Evolutionary conservation across 202 grass and related monocot genomes (phyloP).

Genomic region (Musa balbisiana): DNA sequence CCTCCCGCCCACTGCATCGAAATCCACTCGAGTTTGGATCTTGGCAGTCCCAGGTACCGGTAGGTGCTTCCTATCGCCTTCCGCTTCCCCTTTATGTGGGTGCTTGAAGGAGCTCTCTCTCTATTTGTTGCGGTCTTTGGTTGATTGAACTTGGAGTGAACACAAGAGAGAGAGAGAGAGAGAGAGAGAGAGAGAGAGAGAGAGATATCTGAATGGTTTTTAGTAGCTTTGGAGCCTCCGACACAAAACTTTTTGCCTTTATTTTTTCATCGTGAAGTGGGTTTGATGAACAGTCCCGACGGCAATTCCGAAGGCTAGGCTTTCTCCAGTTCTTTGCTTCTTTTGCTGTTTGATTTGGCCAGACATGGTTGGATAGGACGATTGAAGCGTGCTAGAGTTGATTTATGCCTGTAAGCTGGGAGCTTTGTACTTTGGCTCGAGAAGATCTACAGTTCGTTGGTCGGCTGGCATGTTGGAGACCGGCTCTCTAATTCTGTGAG

Average conservation of each 20-base stretch:
- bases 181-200: not conserved
- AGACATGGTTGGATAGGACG: not conserved
- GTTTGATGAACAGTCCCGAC: not conserved
- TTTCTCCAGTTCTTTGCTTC: not conserved
- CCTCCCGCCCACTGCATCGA: not conserved
- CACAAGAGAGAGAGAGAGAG: not conserved
- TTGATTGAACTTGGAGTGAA: not conserved
- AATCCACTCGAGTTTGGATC: not conserved
- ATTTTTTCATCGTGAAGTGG: not conserved
- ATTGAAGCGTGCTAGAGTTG: not conserved
- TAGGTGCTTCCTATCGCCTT: not conserved
- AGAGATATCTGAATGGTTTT: not conserved
- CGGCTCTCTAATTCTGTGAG: not conserved
- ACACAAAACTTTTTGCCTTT: constrained; percentile 3
- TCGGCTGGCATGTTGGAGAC: not conserved
- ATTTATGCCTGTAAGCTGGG: not conserved
- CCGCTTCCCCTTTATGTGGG: not conserved
- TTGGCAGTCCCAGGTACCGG: not conserved
- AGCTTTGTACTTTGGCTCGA: not conserved
- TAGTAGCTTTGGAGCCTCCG: not conserved
- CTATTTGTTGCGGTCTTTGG: not conserved
- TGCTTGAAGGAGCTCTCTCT: not conserved
- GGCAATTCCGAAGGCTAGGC: constrained; percentile 1
- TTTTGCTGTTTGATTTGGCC: constrained; percentile 6
- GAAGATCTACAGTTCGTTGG: not conserved